Conservation (phyloP, 1,284 basidiomycete genomes). For the Termitomyces sp. region DNA sequence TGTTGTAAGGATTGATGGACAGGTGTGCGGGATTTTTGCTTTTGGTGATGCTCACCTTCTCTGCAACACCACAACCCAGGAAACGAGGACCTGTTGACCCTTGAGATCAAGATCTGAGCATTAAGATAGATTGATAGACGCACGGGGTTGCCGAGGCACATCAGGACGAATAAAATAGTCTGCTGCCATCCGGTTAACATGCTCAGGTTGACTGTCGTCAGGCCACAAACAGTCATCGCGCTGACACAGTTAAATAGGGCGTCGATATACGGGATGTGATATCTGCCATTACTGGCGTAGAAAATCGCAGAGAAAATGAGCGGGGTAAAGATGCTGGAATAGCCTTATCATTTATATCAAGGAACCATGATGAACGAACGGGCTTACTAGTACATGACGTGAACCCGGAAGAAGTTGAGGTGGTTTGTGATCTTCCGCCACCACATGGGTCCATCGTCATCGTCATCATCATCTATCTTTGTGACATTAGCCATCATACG, state of each 20-base stretch:
- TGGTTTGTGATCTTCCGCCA: conserved; percentile 34
- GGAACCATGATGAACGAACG: neutral
- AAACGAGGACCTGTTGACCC: conserved; percentile 53
- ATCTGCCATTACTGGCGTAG: conserved; percentile 67
- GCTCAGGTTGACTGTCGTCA: conserved; percentile 72
- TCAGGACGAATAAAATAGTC: conserved; percentile 64
- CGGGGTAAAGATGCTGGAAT: conserved; percentile 64
- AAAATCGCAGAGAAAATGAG: conserved; percentile 70
- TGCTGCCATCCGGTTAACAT: conserved; percentile 75
- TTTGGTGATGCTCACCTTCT: conserved; percentile 41
- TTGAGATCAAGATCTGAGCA: conserved; percentile 1
- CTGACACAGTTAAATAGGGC: conserved; percentile 72
- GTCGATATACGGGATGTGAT: conserved; percentile 67
- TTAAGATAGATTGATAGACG: conserved; percentile 24
- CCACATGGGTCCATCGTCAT: conserved; percentile 15
- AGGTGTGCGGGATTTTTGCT: conserved; percentile 9
- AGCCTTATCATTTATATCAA: conserved; percentile 9
- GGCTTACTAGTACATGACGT: conserved; percentile 39
- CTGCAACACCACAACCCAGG: conserved; percentile 69
- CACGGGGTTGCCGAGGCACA: conserved; percentile 71
- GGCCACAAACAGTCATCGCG: conserved; percentile 76
- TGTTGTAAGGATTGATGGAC: conserved; percentile 8
- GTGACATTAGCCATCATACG: conserved; percentile 6
- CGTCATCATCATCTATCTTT: conserved; percentile 12
- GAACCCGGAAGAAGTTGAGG: conserved; percentile 71